Base-by-base conservation (phyloP, 495 filamentous ascomycete species). In the Parathielavia hyrcaniae region DNA sequence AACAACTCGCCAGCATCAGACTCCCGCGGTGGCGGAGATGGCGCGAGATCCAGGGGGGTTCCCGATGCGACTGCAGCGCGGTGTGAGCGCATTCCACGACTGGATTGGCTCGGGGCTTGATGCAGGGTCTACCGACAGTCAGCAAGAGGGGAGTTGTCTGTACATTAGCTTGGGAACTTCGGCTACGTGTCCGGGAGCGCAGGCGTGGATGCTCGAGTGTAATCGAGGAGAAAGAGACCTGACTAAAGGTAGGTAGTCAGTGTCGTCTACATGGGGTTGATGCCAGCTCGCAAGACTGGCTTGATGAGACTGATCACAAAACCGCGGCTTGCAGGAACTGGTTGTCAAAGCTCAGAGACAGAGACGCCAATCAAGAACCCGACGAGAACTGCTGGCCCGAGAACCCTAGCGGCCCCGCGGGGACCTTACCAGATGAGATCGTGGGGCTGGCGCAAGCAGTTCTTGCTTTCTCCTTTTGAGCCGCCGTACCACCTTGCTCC, bases 391-490 rank as follows among this genome's bases (percentile, higher is more conserved):
- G 39, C 1, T 54, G 46, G 60, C 40, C 57, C 53, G 53, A 58
- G 34, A 48, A 49, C 40, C 60, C 58, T 54, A 48, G 61, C 35
- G 50, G 32, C 58, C 53, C 65, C 65, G 64, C 65, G n/a, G 39
- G 43, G 26, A 13, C 41, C 48, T 12, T 45, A 26, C 20, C 34
- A 53, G 50, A 46, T 38, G 45, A 40, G 49, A 59, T 64, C 55
- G 51, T 41, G 62, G 59, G 62, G 55, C 62, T 36, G 50, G 58
- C 39, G 13, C 14, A 17, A 2, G 30, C n/a, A 44, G 46, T 41
- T 49, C 46, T 61, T 43, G 44, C 61, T 62, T 60, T 64, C 16
- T 47, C n/a, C 40, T 38, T 34, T 50, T 52, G 63, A 66, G 61
- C 64, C 60, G 60, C 60, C 55, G 57, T 55, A 22, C 10, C 12